Conservation (phyloP, 257 asterid species). For the Oldenlandia corymbosa region DNA sequence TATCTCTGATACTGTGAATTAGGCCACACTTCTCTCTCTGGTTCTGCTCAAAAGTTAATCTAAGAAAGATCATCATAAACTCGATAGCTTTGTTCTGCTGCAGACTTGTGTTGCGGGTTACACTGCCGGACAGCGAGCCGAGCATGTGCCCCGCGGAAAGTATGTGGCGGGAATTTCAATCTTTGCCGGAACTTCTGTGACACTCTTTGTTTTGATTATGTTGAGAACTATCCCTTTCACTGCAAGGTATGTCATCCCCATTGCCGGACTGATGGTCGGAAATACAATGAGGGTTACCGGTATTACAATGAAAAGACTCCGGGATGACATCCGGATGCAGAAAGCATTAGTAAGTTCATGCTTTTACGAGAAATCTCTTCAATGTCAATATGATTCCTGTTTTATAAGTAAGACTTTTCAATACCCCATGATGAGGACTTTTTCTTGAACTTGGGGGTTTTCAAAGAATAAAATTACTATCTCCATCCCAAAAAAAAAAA, state of each 20-base stretch:
- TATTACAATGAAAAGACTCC: conserved; percentile 78
- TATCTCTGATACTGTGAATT: too few species aligned
- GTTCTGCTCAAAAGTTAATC: too few species aligned
- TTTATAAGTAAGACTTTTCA: too few species aligned
- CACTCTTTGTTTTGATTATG: conserved; percentile 50
- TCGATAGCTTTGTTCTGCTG: not conserved
- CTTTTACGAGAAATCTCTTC: too few species aligned
- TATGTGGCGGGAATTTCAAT: conserved; percentile 75
- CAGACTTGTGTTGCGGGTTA: conserved; percentile 73
- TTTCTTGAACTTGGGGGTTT: too few species aligned
- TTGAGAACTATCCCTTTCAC: conserved; percentile 73
- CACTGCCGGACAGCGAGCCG: conserved; percentile 91
- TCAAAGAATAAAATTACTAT: too few species aligned
- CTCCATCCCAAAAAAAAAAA: too few species aligned
- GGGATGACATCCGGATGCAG: conserved; percentile 82
- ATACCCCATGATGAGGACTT: too few species aligned
- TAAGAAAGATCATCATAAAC: too few species aligned
- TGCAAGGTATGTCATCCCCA: conserved; percentile 73
- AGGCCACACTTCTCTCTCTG: too few species aligned
- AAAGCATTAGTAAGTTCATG: conserved; percentile 29
- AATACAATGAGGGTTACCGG: conserved; percentile 92
- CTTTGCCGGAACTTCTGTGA: conserved; percentile 57
- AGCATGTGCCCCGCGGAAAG: conserved; percentile 80
- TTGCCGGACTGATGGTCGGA: conserved; percentile 93
- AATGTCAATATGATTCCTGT: not conserved